phyloP scores from a whole-genome alignment of 345 rosid genomes.

The Eucalyptus tenuipes region DNA sequence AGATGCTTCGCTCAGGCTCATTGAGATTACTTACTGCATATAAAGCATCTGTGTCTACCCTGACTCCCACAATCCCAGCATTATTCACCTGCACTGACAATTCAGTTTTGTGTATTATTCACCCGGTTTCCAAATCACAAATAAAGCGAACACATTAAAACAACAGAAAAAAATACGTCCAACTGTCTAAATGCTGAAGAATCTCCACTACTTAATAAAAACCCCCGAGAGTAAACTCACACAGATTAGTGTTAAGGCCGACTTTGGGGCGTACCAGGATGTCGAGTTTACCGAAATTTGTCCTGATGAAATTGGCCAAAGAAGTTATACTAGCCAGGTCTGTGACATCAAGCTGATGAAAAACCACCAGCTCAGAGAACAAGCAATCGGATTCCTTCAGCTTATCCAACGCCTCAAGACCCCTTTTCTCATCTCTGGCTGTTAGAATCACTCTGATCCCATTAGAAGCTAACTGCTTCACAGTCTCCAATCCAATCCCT shows the following conservation, averaged over 20 bases:
- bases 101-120: neutral
- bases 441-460: slow-evolving; percentile 1
- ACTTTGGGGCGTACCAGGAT: neutral
- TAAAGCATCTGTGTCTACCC: neutral
- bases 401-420: slow-evolving; percentile 7
- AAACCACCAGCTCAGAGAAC: neutral
- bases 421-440: slow-evolving; percentile 15
- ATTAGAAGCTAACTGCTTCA: slow-evolving; percentile 5
- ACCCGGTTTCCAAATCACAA: neutral
- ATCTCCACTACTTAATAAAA: neutral
- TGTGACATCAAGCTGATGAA: slow-evolving; percentile 13
- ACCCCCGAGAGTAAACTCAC: neutral
- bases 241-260: neutral
- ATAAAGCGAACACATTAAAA: neutral
- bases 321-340: slow-evolving; percentile 7
- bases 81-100: slow-evolving; percentile 6
- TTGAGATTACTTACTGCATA: neutral
- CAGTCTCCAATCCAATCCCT: slow-evolving; percentile 1
- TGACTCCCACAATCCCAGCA: slow-evolving; percentile 6
- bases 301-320: neutral
- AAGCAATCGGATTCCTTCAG: neutral
- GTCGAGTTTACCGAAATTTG: slow-evolving; percentile 8
- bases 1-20: neutral
- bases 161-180: neutral
- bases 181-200: neutral